phyloP scores from a whole-genome alignment of 2,329 filamentous ascomycete genomes.

The Scopulariopsis brevicaulis region DNA sequence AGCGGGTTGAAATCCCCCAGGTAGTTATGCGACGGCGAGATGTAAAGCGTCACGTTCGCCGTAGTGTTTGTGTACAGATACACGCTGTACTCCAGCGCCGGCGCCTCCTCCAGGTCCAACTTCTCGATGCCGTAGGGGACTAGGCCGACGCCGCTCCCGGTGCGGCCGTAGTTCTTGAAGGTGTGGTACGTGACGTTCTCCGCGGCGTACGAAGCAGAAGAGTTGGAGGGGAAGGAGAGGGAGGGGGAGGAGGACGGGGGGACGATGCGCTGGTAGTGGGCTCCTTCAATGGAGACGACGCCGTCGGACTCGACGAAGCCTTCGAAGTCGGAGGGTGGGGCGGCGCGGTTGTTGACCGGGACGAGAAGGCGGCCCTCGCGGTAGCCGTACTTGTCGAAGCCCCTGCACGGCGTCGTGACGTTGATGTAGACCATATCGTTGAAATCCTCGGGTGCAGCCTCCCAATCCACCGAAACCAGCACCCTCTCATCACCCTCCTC shows the following conservation, averaged over 20 bases:
- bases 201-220: slow-evolving; percentile 1
- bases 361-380: slow-evolving; percentile 35
- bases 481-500: slow-evolving; percentile 16
- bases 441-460: slow-evolving; percentile 40
- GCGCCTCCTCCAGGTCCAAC: slow-evolving; percentile 33
- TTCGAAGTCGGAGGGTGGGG: slow-evolving; percentile 36
- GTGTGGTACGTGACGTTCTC: slow-evolving; percentile 33
- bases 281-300: slow-evolving; percentile 42
- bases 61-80: slow-evolving; percentile 45
- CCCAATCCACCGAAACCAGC: slow-evolving; percentile 12
- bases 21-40: slow-evolving; percentile 42
- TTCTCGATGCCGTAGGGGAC: slow-evolving; percentile 38
- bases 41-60: slow-evolving; percentile 31
- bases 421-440: slow-evolving; percentile 39
- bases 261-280: slow-evolving; percentile 34
- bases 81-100: slow-evolving; percentile 48
- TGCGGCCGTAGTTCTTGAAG: slow-evolving; percentile 44
- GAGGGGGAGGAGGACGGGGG: slow-evolving; percentile 10
- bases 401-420: slow-evolving; percentile 33
- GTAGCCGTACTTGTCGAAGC: slow-evolving; percentile 28
- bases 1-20: slow-evolving; percentile 35
- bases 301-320: slow-evolving; percentile 54
- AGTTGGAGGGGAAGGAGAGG: slow-evolving; percentile 16
- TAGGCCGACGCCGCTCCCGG: slow-evolving; percentile 44
- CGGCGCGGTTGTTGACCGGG: slow-evolving; percentile 35